Evolutionary conservation across 805 yeast genomes (phyloP).

Genomic region (Schwanniomyces occidentalis): DNA sequence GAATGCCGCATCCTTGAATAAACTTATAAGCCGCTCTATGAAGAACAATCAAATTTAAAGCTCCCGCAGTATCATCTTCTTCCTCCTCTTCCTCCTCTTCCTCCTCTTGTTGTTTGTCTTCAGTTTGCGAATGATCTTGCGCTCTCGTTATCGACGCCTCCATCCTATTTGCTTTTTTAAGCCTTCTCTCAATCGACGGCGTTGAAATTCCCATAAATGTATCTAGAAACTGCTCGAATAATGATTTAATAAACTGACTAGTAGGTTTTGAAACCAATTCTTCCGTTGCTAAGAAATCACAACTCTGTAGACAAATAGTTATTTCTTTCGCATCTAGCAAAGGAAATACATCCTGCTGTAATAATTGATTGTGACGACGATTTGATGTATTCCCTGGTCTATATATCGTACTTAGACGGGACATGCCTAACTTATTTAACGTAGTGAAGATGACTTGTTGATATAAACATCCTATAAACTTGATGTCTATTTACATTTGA

Average conservation of each 20-base stretch:
- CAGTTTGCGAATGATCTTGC: slow-evolving; percentile 8
- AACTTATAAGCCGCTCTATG: slow-evolving; percentile 63
- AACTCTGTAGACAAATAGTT: slow-evolving; percentile 57
- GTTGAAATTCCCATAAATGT: slow-evolving; percentile 54
- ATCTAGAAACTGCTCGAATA: slow-evolving; percentile 63
- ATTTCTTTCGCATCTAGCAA: slow-evolving; percentile 60
- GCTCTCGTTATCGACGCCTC: slow-evolving; percentile 6
- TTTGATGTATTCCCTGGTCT: slow-evolving; percentile 22
- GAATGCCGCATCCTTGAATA: slow-evolving; percentile 70
- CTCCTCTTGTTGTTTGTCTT: slow-evolving; percentile 6
- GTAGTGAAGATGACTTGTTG: too few relatives aligned
- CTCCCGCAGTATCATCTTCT: slow-evolving; percentile 31
- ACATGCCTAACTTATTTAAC: slow-evolving; percentile 21
- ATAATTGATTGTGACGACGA: slow-evolving; percentile 16
- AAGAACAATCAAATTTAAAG: slow-evolving; percentile 53
- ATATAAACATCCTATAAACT: too few relatives aligned
- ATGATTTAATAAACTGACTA: slow-evolving; percentile 50
- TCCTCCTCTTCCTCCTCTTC: slow-evolving; percentile 23
- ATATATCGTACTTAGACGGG: slow-evolving; percentile 32
- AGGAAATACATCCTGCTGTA: slow-evolving; percentile 55
- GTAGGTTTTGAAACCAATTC: slow-evolving; percentile 61
- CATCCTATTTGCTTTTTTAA: slow-evolving; percentile 7
- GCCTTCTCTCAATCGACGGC: slow-evolving; percentile 23
- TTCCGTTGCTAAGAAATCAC: slow-evolving; percentile 61
- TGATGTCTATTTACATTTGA: too few relatives aligned